These are phyloP conservation scores for Clarireedia monteithiana DNA, from an alignment of 2,329 filamentous ascomycete species.

Conservation along the genomic window DNA sequence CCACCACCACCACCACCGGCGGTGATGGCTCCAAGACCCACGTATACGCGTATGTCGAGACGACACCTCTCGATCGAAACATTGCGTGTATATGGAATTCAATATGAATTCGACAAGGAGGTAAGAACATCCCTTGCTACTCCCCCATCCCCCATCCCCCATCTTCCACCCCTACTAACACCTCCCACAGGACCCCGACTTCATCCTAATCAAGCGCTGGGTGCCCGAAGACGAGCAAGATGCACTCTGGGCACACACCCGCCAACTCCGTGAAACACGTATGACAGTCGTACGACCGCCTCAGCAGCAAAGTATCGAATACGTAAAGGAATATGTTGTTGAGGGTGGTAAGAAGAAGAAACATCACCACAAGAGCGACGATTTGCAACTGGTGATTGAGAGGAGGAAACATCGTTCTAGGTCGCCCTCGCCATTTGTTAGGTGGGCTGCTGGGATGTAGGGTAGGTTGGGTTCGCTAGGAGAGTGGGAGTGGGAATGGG, in stretches of 20 bases:
- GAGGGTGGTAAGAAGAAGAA: conserved; percentile 26
- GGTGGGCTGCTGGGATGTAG: conserved; percentile 7
- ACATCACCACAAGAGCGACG: conserved; percentile 8
- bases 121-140: neutral
- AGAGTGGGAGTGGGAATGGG: too few relatives aligned
- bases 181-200: conserved; percentile 51
- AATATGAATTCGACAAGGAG: conserved; percentile 45
- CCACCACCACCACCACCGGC: neutral
- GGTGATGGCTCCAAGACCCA: conserved; percentile 35
- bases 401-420: neutral
- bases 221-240: conserved; percentile 66
- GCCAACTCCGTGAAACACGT: conserved; percentile 36
- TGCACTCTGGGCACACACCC: conserved; percentile 64
- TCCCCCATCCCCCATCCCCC: neutral
- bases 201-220: conserved; percentile 65
- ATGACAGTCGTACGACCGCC: conserved; percentile 12
- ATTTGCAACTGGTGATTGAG: conserved; percentile 9
- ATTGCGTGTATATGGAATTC: conserved; percentile 45
- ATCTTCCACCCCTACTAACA: neutral
- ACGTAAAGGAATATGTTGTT: conserved; percentile 25
- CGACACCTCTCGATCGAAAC: conserved; percentile 56
- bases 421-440: conserved; percentile 1
- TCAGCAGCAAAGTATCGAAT: conserved; percentile 11
- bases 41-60: conserved; percentile 57
- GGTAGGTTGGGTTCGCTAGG: neutral